Base-by-base conservation (phyloP, 2,329 filamentous ascomycete species). In the Penicillium paneum region DNA sequence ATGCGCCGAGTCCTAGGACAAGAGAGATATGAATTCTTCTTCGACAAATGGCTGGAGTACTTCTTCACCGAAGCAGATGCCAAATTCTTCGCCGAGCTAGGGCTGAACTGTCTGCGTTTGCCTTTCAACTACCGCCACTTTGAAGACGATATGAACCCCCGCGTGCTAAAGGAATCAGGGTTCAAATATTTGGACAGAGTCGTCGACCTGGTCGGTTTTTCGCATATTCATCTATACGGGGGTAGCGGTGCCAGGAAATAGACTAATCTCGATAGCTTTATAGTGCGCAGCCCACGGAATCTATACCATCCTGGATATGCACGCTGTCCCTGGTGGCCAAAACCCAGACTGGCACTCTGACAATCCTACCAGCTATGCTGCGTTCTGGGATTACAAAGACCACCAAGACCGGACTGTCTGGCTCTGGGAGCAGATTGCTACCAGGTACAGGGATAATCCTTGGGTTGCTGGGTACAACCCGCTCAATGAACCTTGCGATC, bases 11-110 rank as follows among this genome's bases (percentile, higher is more conserved):
- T 81, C 0, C 71, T 85, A 0, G 83, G 83, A 0, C 64, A 77
- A 43, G 77, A 84, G 45, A 84, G 83, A 62, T 79, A 81, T 45
- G 75, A 83, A 5, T 85, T 79, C 72, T 84, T 85, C 70, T 85
- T 85, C 59, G 81, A 84, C 59, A 78, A 76, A 57, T 79, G 79
- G 61, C 67, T 83, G 0, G 74, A 83, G 49, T 79, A 84, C 61
- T 85, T 84, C 74, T 86, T 85, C 68, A 81, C 78, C 7, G 80
- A 82, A 15, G 72, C 74, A 0, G 83, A 86, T 55, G 83, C 83
- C 19, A 76, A 78, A 31, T 85, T 83, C 68, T 82, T 83, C 59
- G 78, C 81, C 1, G 79, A 73, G 0, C 64, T 83, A 2, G 81
- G 80, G 0, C 68, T 85, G 19, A 85, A 85, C 65, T 85, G 81